Percentiles rank a stretch among this genome's conserved stretches.
Conservation (phyloP, 176 grass and related monocot genomes). For the Zoysia pacifica region DNA sequence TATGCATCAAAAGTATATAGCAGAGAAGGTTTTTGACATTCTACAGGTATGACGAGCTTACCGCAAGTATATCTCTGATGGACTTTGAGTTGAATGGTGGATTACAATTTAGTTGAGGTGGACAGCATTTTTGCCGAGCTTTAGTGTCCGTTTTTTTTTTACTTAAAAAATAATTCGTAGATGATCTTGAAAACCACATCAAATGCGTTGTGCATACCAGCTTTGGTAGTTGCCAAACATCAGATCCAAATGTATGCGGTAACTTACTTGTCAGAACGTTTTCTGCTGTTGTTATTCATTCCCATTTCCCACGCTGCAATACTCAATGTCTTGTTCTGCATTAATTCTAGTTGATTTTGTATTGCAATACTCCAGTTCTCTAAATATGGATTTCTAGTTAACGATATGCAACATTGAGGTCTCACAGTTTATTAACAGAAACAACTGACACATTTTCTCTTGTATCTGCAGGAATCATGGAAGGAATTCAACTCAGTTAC, state of each 20-base stretch:
- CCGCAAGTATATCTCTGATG: conserved; percentile 15
- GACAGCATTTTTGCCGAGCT: background rate
- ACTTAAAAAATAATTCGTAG: conserved; percentile 5
- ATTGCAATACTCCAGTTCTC: background rate
- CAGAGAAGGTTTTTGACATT: conserved; percentile 93
- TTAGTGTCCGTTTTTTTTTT: background rate
- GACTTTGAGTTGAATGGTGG: background rate
- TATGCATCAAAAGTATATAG: conserved; percentile 83
- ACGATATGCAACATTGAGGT: background rate
- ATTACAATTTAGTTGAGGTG: background rate
- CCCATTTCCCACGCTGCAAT: conserved; percentile 7
- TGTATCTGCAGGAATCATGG: conserved; percentile 71
- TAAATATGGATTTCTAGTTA: conserved; percentile 9
- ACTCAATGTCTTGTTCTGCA: background rate
- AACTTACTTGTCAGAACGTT: conserved; percentile 28
- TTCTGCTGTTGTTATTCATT: conserved; percentile 9
- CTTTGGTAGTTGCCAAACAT: background rate
- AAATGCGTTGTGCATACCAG: background rate
- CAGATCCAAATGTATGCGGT: background rate
- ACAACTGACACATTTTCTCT: background rate
- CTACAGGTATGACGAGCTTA: conserved; percentile 77
- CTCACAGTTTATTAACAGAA: background rate
- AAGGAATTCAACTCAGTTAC: conserved; percentile 77
- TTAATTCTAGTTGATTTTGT: background rate
- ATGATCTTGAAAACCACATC: conserved; percentile 12